Evolutionary conservation across 2,329 filamentous ascomycete genomes (phyloP).

Genomic region (Ciborinia camelliae): DNA sequence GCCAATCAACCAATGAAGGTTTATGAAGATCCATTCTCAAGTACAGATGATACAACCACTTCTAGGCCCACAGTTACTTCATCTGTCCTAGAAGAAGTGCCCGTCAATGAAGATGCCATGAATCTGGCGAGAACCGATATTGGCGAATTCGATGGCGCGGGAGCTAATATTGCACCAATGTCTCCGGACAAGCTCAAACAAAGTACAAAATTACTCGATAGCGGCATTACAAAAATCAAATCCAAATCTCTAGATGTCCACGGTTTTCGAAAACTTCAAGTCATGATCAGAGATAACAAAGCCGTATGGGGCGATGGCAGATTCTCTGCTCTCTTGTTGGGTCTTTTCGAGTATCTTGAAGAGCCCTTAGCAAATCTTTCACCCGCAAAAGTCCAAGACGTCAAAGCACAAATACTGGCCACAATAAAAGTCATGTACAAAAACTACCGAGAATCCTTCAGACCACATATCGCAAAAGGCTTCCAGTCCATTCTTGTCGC

Average conservation of each 20-base stretch:
- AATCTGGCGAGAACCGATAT: slow-evolving; percentile 29
- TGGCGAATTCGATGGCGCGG: slow-evolving; percentile 20
- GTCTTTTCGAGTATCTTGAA: slow-evolving; percentile 70
- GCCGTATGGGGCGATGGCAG: slow-evolving; percentile 63
- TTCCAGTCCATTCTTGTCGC: slow-evolving; percentile 65
- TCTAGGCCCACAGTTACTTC: slow-evolving; percentile 45
- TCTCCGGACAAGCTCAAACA: slow-evolving; percentile 55
- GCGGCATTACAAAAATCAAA: slow-evolving; percentile 70
- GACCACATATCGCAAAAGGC: slow-evolving; percentile 63
- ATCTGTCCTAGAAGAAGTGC: slow-evolving; percentile 57
- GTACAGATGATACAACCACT: slow-evolving; percentile 46
- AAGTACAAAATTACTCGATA: slow-evolving; percentile 62
- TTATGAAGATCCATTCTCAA: slow-evolving; percentile 58
- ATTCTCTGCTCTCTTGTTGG: slow-evolving; percentile 64
- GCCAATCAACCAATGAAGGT: slow-evolving; percentile 43
- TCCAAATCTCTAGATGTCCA: slow-evolving; percentile 72
- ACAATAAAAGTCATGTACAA: slow-evolving; percentile 71
- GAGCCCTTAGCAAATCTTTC: slow-evolving; percentile 53
- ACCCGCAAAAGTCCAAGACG: slow-evolving; percentile 64
- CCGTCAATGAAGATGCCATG: slow-evolving; percentile 52
- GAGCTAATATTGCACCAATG: slow-evolving; percentile 27
- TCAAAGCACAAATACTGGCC: slow-evolving; percentile 70
- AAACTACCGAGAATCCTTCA: slow-evolving; percentile 62
- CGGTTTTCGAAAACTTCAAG: slow-evolving; percentile 75
- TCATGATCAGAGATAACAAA: slow-evolving; percentile 64